Base-by-base conservation (phyloP, 768 basidiomycete genomes). In the Exsudoporus frostii region DNA sequence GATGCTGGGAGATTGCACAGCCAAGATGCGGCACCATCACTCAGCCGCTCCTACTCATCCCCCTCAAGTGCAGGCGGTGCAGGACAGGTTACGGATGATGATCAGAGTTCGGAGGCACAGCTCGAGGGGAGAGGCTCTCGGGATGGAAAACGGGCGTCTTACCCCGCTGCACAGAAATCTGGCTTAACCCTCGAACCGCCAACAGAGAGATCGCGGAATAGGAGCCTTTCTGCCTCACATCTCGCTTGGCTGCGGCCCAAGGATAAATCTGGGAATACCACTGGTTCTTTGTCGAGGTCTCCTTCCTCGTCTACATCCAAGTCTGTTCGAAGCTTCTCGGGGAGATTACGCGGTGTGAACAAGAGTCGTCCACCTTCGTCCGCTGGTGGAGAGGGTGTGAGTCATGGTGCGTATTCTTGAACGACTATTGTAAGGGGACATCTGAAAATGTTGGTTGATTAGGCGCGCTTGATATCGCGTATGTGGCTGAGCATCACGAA, bases 401-500 rank as follows among this genome's bases (percentile, higher is more conserved):
- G 29, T 37, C 44, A 34, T 25, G 64, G 66, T 67, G 13, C 50
- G 66, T 62, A 10, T 20, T 40, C 24, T 5, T 22, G 7, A 7
- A 17, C 5, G 24, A 20, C 4, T 22, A 10, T 20, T 9, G 20
- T 62, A 13, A 1, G 19, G 3, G 27, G 36, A 32, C 29, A 45
- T n/a, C 51, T 63, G 13, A 50, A 2, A 24, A 39, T 5, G 17
- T 11, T 29, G 46, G 22, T 29, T 24, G 42, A 20, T 15, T 30
- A 67, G 66, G 66, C 37, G 68, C 69, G 0, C 64, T 80, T 8
- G 68, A 74, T 44, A 67, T 85, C 9, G 68, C 74, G 15, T 85
- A 79, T 56, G 71, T 86, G 25, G 82, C 83, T 1, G 95, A 97
- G 69, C 81, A 91, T 63, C 92, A 95, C 64, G 90, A 94, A 65